Base-by-base conservation (phyloP, 495 filamentous ascomycete species). In the Hypoxylon rickii region DNA sequence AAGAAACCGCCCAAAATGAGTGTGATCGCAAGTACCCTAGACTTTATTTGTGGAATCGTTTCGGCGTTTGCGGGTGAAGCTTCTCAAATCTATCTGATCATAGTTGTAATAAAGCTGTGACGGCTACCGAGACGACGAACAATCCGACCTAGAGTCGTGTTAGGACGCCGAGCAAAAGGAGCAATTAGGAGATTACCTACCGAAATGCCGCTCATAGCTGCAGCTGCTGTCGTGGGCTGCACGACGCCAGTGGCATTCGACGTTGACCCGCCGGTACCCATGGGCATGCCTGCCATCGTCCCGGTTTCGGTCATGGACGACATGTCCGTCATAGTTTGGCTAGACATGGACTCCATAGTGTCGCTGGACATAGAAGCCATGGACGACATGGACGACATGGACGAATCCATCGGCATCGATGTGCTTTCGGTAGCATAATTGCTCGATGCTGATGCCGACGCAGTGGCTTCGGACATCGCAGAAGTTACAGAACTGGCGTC, bases 101-200 rank as follows among this genome's bases (percentile, higher is more conserved):
- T 15, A 67, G 26, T 31, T 58, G 57, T 16, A 59, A 20, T 26
- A 61, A 46, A 15, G 57, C 50, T 12, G 61, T 38, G 22, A 67
- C 18, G 12, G 48, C 38, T 3, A 53, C 20, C 12, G 54, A 65
- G 38, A 51, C 46, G 11, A 62, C 21, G 20, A 65, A 42, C 11
- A 62, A 22, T 11, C 65, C 61, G 26, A 59, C 16, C 65, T 67
- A 0, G 17, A 31, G 6, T 20, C 11, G 42, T 19, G 41, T 67
- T 31, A 67, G 54, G 42, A 7, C 12, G 37, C 20, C 5, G 6
- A 29, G 10, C 3, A 44, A n/a, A n/a, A n/a, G n/a, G n/a, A n/a
- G n/a, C n/a, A n/a, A n/a, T n/a, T 38, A 15, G 26, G 4, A 49
- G 37, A 54, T 51, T 42, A 65, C 65, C 38, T 42, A 65, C 65